Conservation (phyloP, 768 basidiomycete genomes). For the Mycena rebaudengoi region DNA sequence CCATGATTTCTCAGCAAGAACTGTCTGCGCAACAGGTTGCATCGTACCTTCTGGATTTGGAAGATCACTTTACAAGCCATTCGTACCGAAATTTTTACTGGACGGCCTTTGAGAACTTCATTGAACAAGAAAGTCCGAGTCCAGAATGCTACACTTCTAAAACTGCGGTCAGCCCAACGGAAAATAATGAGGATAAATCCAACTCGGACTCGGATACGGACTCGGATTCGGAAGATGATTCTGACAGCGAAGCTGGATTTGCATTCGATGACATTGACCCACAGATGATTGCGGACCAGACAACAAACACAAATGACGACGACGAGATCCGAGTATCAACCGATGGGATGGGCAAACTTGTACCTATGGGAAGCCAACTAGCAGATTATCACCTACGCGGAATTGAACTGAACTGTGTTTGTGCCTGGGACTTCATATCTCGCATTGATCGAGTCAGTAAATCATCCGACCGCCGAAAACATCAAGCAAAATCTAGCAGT, state of each 20-base stretch:
- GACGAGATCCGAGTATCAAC: not conserved
- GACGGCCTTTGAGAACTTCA: constrained; percentile 18
- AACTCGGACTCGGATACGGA: not conserved
- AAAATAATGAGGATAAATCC: not conserved
- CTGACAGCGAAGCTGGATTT: not conserved
- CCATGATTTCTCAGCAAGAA: constrained; percentile 30
- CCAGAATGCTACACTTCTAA: constrained; percentile 33
- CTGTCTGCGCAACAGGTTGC: constrained; percentile 37
- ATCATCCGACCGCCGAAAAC: not conserved
- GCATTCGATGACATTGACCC: constrained; percentile 1
- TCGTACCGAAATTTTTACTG: constrained; percentile 35
- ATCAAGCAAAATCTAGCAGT: not conserved
- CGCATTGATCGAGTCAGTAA: not conserved
- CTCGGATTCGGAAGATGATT: not conserved
- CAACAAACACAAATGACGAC: not conserved
- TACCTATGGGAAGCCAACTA: not conserved
- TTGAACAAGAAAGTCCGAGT: constrained; percentile 31
- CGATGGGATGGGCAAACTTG: not conserved
- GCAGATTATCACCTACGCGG: not conserved
- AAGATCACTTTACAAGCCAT: constrained; percentile 41
- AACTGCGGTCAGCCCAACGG: not conserved
- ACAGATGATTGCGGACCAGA: not conserved
- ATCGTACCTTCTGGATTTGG: constrained; percentile 33
- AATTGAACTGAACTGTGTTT: not conserved
- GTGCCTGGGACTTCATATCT: not conserved